phyloP scores from a whole-genome alignment of 2,329 filamentous ascomycete genomes.

The Cladosporium sp. region DNA sequence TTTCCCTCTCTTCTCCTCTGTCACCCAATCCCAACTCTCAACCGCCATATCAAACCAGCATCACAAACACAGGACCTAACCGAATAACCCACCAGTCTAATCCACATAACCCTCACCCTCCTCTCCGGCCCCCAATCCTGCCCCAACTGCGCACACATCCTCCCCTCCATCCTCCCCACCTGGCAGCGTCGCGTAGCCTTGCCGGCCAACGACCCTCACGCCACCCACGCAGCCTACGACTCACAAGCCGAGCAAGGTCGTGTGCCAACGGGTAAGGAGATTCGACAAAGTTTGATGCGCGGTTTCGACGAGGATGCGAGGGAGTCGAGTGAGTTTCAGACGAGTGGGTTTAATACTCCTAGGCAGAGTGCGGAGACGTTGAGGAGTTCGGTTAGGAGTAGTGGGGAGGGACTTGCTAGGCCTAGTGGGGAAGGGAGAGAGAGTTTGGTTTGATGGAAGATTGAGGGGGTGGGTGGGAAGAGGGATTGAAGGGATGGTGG shows the following conservation, averaged over 20 bases:
- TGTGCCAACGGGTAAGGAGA: too few species aligned
- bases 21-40: too few species aligned
- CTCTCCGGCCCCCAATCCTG: constrained; percentile 13
- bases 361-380: constrained; percentile 8
- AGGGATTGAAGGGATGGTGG: background rate
- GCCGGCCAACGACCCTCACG: background rate
- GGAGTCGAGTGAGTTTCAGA: constrained; percentile 10
- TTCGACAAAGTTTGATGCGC: too few species aligned
- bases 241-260: background rate
- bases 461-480: background rate
- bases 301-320: constrained; percentile 1
- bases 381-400: background rate
- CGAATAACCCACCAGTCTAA: constrained; percentile 12
- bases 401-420: background rate
- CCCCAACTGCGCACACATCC: constrained; percentile 17
- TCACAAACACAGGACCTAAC: too few species aligned
- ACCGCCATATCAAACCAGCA: background rate
- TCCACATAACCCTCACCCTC: constrained; percentile 18
- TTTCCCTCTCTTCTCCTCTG: background rate
- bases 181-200: constrained; percentile 4
- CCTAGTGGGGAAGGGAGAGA: too few species aligned
- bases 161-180: background rate
- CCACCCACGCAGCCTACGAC: background rate
- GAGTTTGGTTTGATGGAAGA: background rate
- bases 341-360: constrained; percentile 8